Conservation (phyloP, 257 asterid species). For the Fraxinus anomala region DNA sequence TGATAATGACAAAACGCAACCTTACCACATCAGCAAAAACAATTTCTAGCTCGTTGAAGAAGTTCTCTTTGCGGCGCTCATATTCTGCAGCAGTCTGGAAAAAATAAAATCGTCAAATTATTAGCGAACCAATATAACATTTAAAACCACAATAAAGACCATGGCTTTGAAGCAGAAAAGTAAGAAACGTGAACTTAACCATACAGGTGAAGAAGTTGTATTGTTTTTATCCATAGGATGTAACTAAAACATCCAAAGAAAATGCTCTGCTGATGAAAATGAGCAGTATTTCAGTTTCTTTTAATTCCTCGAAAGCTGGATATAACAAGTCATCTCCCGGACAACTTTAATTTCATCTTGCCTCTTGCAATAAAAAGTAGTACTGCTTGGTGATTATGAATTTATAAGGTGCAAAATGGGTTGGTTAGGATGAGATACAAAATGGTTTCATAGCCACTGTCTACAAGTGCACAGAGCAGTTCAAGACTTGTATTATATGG, state of each 20-base stretch:
- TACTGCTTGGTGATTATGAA: neutral
- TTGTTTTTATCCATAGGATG: neutral
- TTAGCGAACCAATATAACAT: neutral
- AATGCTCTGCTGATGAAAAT: neutral
- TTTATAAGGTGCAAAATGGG: neutral
- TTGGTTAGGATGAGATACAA: neutral
- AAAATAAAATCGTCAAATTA: conserved; percentile 10
- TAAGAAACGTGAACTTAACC: neutral
- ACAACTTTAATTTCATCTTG: neutral
- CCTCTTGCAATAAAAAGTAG: neutral
- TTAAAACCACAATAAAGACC: neutral
- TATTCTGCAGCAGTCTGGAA: conserved; percentile 71
- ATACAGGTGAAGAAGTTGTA: neutral
- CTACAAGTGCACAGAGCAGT: neutral
- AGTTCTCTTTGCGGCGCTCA: conserved; percentile 62
- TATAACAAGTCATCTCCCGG: neutral
- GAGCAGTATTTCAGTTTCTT: neutral
- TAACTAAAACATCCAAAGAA: neutral
- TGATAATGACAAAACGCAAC: conserved; percentile 4
- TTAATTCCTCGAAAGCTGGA: neutral
- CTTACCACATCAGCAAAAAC: conserved; percentile 68
- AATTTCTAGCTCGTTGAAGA: conserved; percentile 63
- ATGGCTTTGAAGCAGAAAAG: neutral
- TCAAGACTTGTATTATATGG: neutral
- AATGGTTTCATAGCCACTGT: neutral